phyloP scores from a whole-genome alignment of 2,329 filamentous ascomycete genomes.

The Stagonosporopsis rhizophila region DNA sequence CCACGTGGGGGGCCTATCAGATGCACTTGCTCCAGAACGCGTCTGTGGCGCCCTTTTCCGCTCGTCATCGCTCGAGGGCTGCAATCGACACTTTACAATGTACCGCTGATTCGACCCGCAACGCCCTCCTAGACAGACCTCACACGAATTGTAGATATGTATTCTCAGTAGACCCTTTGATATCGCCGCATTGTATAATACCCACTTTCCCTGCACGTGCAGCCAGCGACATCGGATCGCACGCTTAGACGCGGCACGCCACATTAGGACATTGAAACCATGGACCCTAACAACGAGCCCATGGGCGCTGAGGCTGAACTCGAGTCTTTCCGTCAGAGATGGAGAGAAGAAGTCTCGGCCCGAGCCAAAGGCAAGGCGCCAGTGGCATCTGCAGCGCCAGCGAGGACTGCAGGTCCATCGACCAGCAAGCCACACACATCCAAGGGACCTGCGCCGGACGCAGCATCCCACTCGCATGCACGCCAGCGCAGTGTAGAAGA shows the following conservation, averaged over 20 bases:
- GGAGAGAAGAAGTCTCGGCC: constrained; percentile 78
- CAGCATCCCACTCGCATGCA: constrained; percentile 30
- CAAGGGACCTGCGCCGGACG: constrained; percentile 37
- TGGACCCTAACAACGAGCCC: constrained; percentile 27
- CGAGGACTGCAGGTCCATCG: constrained; percentile 25
- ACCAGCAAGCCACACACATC: constrained; percentile 31
- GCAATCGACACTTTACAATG: constrained; percentile 5
- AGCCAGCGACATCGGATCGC: constrained; percentile 40
- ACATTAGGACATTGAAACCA: constrained; percentile 20
- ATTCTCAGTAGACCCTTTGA: constrained; percentile 26
- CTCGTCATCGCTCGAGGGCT: constrained; percentile 18
- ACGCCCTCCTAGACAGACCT: constrained; percentile 8
- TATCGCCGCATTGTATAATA: constrained; percentile 14
- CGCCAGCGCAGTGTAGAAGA: constrained; percentile 42
- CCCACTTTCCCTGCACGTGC: constrained; percentile 18
- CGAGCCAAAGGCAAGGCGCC: constrained; percentile 51
- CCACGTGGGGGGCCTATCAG: constrained; percentile 31
- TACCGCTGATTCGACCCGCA: constrained; percentile 4
- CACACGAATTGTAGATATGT: constrained; percentile 29
- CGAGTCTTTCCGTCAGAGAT: constrained; percentile 84
- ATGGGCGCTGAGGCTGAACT: constrained; percentile 68
- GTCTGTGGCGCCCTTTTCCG: constrained; percentile 10
- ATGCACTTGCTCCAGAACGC: constrained; percentile 24
- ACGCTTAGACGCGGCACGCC: constrained; percentile 31
- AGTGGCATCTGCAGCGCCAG: constrained; percentile 21